Evolutionary conservation across 768 basidiomycete species (phyloP).

Genomic region (Boletus insuetus): DNA sequence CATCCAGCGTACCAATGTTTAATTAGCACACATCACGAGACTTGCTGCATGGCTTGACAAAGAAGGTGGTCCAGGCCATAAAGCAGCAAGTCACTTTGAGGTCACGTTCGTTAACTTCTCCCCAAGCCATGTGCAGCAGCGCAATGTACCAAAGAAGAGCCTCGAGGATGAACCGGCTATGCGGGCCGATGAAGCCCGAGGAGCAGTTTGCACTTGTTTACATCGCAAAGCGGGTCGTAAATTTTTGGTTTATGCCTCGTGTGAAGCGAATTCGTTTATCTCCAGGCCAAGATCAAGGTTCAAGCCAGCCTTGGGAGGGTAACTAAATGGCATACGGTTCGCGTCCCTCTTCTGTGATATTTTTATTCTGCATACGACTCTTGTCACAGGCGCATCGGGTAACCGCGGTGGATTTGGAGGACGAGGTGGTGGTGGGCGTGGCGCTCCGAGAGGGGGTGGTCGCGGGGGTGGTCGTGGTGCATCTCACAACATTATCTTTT

Average conservation of each 20-base stretch:
- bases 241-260: constrained; percentile 4
- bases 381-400: constrained; percentile 55
- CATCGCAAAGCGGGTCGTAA: not conserved
- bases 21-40: too few species aligned
- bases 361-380: too few species aligned
- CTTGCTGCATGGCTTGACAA: too few species aligned
- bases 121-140: too few species aligned
- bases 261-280: not conserved
- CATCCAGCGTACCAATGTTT: too few species aligned
- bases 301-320: constrained; percentile 10
- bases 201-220: constrained; percentile 15
- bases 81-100: too few species aligned
- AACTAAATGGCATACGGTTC: constrained; percentile 37
- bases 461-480: constrained; percentile 42
- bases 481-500: not conserved
- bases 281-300: constrained; percentile 14
- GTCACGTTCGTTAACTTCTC: too few species aligned
- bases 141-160: too few species aligned
- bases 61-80: too few species aligned
- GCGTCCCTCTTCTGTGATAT: not conserved
- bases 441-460: constrained; percentile 39
- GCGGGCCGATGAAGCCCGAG: too few species aligned
- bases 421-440: constrained; percentile 41
- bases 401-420: constrained; percentile 70
- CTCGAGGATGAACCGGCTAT: too few species aligned